Base-by-base conservation (phyloP, 2,329 filamentous ascomycete species). In the Phaeosphaeria sp. region DNA sequence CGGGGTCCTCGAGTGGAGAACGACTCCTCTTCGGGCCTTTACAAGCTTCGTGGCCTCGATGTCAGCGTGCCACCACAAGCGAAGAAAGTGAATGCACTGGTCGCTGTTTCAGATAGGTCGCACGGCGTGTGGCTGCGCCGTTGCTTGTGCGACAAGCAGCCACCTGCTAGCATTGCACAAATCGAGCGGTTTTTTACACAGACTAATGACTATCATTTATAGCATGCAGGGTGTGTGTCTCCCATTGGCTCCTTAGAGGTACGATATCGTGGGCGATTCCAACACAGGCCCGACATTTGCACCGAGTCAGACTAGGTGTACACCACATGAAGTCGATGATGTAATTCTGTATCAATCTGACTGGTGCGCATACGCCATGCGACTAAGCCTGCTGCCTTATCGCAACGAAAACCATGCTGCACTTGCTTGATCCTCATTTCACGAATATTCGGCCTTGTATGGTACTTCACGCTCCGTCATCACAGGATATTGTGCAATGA, bases 171-270 rank as follows among this genome's bases (percentile, higher is more conserved):
- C 30, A 36, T 36, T 13, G 30, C 30, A 36, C 3, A 13, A 6
- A 13, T 6, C 30, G 6, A 36, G 30, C 25, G 9, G 30, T 36
- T 11, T 13, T 15, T 11, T 60, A 59, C 56, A 57, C 59, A 54
- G 56, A 49, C 25, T 21, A 47, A 66, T 63, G 64, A 61, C 61
- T 47, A 54, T 59, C 39, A 52, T 46, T 62, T 60, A 51, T 56
- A 50, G 58, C 53, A 25, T 59, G 46, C 46, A 53, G 52, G 41
- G 50, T 41, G 1, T n/a, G 23, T 25, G 17, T 25, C 20, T 20
- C 25, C 60, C 55, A 62, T 65, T 65, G 65, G 66, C 50, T 60
- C 22, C 46, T 13, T 59, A 55, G 44, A 59, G 17, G 7, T 59
- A 46, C 50, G 52, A 59, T 36, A 36, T 36, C 6, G 25, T 27